phyloP scores from a whole-genome alignment of 495 filamentous ascomycete species.

The Hapsidospora chrysogenum region DNA sequence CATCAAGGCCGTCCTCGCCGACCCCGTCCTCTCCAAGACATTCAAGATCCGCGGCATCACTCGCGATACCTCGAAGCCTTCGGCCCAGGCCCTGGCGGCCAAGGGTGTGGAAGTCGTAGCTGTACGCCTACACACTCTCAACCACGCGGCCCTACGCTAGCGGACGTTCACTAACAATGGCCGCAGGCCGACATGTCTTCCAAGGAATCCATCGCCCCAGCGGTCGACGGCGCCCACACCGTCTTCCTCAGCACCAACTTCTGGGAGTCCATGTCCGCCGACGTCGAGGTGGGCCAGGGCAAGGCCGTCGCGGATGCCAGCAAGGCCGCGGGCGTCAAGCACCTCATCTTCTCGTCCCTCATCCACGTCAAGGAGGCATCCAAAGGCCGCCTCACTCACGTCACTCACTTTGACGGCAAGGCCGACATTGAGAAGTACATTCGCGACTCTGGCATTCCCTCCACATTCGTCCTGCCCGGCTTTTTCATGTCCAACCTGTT shows the following conservation, averaged over 20 bases:
- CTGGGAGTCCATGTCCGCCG: slow-evolving; percentile 12
- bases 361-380: slow-evolving; percentile 21
- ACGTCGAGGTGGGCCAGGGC: slow-evolving; percentile 19
- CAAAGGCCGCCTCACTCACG: slow-evolving; percentile 27
- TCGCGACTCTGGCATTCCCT: slow-evolving; percentile 22
- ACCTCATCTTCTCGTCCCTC: slow-evolving; percentile 29
- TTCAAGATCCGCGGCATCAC: slow-evolving; percentile 42
- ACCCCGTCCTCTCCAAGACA: slow-evolving; percentile 26
- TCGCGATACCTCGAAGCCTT: slow-evolving; percentile 24
- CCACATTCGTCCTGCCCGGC: slow-evolving; percentile 39
- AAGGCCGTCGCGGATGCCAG: slow-evolving; percentile 31
- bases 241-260: slow-evolving; percentile 32
- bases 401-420: slow-evolving; percentile 48
- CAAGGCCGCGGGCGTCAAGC: slow-evolving; percentile 22
- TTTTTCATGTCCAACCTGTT: slow-evolving; percentile 40
- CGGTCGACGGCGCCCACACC: slow-evolving; percentile 27
- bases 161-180: not conserved
- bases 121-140: slow-evolving; percentile 14
- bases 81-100: slow-evolving; percentile 18
- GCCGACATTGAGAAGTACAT: slow-evolving; percentile 43
- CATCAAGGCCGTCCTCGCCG: slow-evolving; percentile 28
- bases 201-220: slow-evolving; percentile 20
- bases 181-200: slow-evolving; percentile 17
- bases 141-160: slow-evolving; percentile 7
- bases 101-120: slow-evolving; percentile 24